Conservation (phyloP, 2,329 filamentous ascomycete genomes). For the Eurotiales sp. region DNA sequence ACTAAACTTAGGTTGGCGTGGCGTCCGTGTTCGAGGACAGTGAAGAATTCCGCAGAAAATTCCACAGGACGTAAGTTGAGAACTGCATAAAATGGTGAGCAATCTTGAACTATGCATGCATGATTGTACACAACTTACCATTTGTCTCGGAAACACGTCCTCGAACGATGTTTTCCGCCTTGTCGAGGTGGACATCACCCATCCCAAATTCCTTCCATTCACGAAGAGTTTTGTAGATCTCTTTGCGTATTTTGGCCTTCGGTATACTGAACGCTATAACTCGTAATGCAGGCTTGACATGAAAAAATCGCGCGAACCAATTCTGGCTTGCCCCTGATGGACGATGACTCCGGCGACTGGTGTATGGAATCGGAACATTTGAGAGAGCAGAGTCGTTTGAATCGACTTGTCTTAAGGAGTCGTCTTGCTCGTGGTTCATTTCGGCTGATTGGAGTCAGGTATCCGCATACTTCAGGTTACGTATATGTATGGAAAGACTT, state of each 20-base stretch:
- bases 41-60: constrained; percentile 83
- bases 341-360: constrained; percentile 26
- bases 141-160: constrained; percentile 73
- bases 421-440: not conserved
- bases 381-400: constrained; percentile 5
- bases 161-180: constrained; percentile 72
- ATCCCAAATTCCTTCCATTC: constrained; percentile 84
- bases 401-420: not conserved
- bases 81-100: constrained; percentile 47
- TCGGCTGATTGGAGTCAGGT: constrained; percentile 7
- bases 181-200: constrained; percentile 72
- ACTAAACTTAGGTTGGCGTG: constrained; percentile 73
- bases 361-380: constrained; percentile 5
- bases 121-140: constrained; percentile 61
- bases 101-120: constrained; percentile 13
- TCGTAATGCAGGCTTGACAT: constrained; percentile 76
- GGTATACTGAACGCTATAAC: constrained; percentile 72
- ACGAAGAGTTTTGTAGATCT: constrained; percentile 68
- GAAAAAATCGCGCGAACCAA: constrained; percentile 85
- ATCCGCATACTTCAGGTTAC: not conserved
- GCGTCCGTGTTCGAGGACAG: constrained; percentile 79
- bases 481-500: constrained; percentile 19
- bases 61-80: constrained; percentile 81
- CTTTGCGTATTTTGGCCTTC: constrained; percentile 69
- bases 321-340: constrained; percentile 53